Percentiles rank a stretch among this genome's conserved stretches.
phyloP scores from a whole-genome alignment of 2,329 filamentous ascomycete species.

The Phialophora expanda region DNA sequence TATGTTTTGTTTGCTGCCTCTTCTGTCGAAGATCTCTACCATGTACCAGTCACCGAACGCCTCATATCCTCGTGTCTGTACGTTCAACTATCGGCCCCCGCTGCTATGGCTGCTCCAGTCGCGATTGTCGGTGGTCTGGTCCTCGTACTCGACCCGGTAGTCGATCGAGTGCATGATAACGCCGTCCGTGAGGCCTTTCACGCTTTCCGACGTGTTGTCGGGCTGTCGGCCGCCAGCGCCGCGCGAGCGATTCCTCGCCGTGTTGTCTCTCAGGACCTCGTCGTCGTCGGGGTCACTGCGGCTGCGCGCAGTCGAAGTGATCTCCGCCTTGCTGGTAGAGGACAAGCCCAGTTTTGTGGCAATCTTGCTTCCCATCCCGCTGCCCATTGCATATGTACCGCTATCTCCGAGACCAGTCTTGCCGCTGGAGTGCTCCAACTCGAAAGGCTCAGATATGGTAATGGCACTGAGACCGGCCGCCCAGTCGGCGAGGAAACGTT shows the following conservation, averaged over 20 bases:
- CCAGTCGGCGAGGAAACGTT: slow-evolving; percentile 39
- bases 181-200: slow-evolving; percentile 36
- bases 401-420: slow-evolving; percentile 13
- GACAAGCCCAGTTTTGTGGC: slow-evolving; percentile 16
- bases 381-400: slow-evolving; percentile 7
- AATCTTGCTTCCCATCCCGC: slow-evolving; percentile 24
- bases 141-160: slow-evolving; percentile 40
- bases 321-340: slow-evolving; percentile 15
- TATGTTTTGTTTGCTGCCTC: not conserved
- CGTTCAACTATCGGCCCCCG: not conserved
- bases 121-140: slow-evolving; percentile 12
- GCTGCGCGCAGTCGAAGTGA: slow-evolving; percentile 13
- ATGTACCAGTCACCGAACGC: not conserved
- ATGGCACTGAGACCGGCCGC: slow-evolving; percentile 39
- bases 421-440: slow-evolving; percentile 19
- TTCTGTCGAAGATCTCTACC: not conserved
- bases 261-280: not conserved
- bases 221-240: slow-evolving; percentile 12
- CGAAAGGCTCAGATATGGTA: slow-evolving; percentile 34
- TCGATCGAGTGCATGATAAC: slow-evolving; percentile 40
- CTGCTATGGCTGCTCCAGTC: slow-evolving; percentile 19
- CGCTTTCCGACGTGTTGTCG: slow-evolving; percentile 29
- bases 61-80: slow-evolving; percentile 6
- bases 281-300: slow-evolving; percentile 8
- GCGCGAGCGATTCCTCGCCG: slow-evolving; percentile 6